Base-by-base conservation (phyloP, 2,329 filamentous ascomycete genomes). In the Diplodia corticola region DNA sequence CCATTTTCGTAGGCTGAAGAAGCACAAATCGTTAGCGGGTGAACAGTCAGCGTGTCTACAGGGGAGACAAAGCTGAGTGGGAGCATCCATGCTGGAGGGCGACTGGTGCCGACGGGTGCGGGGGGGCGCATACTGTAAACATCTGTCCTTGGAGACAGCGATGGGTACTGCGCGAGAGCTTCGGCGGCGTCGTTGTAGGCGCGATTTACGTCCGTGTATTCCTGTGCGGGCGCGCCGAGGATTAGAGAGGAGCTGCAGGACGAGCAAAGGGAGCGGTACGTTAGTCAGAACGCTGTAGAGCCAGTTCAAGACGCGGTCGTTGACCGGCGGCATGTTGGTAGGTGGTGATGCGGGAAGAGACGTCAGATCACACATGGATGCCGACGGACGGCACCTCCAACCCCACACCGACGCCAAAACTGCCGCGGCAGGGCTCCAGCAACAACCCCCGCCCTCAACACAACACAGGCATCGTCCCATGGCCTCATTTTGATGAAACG, bases 291-390 rank as follows among this genome's bases (percentile, higher is more conserved):
- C 89, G 80, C 91, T 95, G 80, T 96, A 97, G 5, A 98, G 88
- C 94, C 94, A 98, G 80, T 93, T 93, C 74, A 98, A 84, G 68
- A 96, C 90, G 80, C 93, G 91, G 79, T 96, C 93, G 73, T 92
- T 90, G 76, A 97, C 91, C 72, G 89, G 87, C 68, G 84, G 80
- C 84, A 85, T 85, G 68, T 76, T 63, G 65, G 55, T 61, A 49
- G 64, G 49, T 49, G 64, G 24, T 59, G 64, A 50, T 49, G 53
- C 55, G 28, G 44, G 37, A 49, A 28, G 30, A 13, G 35, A 55
- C 50, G 50, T 55, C 63, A 64, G 50, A 49, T 44, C 17, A 26
- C 49, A 37, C 49, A 54, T 55, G 63, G 63, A 55, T 64, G 49
- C 28, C 37, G 22, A 26, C 46, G 37, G 22, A 26, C 46, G 37